Percentiles rank a stretch among this genome's conserved stretches.
Conservation (phyloP, 2,329 filamentous ascomycete genomes). For the Ceratocystis cubensis region DNA sequence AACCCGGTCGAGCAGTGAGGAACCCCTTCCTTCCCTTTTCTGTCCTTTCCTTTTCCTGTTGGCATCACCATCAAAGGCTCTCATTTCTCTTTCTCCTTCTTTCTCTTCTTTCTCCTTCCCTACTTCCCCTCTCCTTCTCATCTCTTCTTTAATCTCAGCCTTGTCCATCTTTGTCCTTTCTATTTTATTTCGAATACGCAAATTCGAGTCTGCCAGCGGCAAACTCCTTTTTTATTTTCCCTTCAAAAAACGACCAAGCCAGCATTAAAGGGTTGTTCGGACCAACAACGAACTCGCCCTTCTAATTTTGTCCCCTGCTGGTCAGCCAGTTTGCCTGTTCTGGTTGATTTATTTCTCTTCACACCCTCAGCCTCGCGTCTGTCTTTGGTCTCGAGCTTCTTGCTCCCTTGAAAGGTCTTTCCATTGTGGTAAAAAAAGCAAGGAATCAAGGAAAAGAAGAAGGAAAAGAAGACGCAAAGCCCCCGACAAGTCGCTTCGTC, state of each 20-base stretch:
- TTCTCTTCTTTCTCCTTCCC: not conserved
- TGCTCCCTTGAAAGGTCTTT: not conserved
- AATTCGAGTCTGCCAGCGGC: not conserved
- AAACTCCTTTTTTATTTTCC: not conserved
- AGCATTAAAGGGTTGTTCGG: not conserved
- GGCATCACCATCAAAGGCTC: not conserved
- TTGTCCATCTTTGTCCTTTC: not conserved
- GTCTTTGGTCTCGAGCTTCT: not conserved
- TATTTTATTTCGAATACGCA: not conserved
- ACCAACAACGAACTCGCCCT: not conserved
- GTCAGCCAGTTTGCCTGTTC: not conserved
- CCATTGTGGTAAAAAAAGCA: not conserved
- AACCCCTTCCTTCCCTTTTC: not conserved
- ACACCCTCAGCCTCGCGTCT: constrained; percentile 4
- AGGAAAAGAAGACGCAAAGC: not conserved
- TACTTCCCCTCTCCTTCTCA: not conserved
- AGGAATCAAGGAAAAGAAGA: not conserved
- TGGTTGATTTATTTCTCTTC: not conserved
- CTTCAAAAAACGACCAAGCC: not conserved
- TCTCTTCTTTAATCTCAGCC: constrained; percentile 4
- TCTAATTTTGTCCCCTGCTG: not conserved
- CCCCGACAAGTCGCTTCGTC: not conserved
- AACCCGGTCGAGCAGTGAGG: too few species aligned
- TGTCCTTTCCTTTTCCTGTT: constrained; percentile 4
- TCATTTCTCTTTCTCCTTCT: not conserved